Conservation (phyloP, 2,329 filamentous ascomycete species). For the Fusarium incarnatum region DNA sequence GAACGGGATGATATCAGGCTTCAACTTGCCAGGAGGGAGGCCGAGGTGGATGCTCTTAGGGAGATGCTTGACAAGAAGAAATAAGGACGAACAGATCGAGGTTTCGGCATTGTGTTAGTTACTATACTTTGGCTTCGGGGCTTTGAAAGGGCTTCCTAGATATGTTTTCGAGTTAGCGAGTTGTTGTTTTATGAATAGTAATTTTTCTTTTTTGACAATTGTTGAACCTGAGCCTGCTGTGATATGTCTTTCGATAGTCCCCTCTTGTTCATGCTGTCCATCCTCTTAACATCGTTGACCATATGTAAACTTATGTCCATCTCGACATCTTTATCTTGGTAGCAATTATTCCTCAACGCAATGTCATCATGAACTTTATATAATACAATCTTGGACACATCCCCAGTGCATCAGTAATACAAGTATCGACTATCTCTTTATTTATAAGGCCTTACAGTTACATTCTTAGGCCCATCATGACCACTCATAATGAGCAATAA, state of each 20-base stretch:
- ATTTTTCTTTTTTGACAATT: conserved; percentile 16
- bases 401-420: no score
- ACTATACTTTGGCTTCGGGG: conserved; percentile 15
- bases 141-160: conserved; percentile 30
- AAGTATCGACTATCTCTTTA: no score
- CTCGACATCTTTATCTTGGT: not conserved
- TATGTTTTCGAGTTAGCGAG: conserved; percentile 24
- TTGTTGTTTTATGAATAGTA: conserved; percentile 4
- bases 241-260: not conserved
- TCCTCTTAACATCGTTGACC: not conserved
- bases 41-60: conserved; percentile 71
- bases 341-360: not conserved
- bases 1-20: conserved; percentile 74
- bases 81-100: not conserved
- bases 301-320: no score
- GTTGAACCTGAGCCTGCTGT: not conserved
- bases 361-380: not conserved
- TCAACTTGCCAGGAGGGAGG: conserved; percentile 72
- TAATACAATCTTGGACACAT: no score
- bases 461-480: not conserved
- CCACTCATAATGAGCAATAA: conserved; percentile 28
- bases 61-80: conserved; percentile 57
- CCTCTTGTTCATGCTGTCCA: not conserved
- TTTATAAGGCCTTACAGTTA: not conserved
- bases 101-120: not conserved